Base-by-base conservation (phyloP, 2,329 filamentous ascomycete species). In the Fusarium verrucosum region DNA sequence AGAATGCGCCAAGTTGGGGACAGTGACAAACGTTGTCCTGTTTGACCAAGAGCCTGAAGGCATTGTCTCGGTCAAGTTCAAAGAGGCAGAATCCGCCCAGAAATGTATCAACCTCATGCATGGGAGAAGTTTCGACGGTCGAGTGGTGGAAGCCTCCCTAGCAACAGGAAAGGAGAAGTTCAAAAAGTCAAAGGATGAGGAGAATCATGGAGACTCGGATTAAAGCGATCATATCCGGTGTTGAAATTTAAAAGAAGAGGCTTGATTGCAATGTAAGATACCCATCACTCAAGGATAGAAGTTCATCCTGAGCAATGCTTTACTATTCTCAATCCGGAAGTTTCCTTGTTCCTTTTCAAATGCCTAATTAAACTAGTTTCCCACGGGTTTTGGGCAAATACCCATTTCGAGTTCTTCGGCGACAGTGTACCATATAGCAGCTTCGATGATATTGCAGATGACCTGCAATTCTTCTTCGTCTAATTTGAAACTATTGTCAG, bases 11-110 rank as follows among this genome's bases (percentile, higher is more conserved):
- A 96, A 96, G 78, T 81, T 95, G 14, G 95, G 95, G 4, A 84
- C 89, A 22, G 92, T 98, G 32, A 96, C 93, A 28, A 97, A 96
- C 73, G 92, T 98, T 36, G 89, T 95, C 4, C 81, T 99, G 16
- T 99, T 91, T 75, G 95, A 99, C 75, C 83, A 89, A 65, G 96
- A 99, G 77, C 80, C 86, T 5, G 90, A 92, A 1, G 95, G 95
- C 17, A 85, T 98, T 33, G 90, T 94, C 10, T 94, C 89, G 50
- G 91, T 99, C 63, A 89, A 90, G 70, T 99, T 97, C 79, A 81
- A 83, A 52, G 87, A 90, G 35, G 81, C 85, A 5, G 87, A 90
- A 57, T 85, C 89, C 3, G 94, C 94, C 4, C 81, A 81, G 55
- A 87, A 85, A 10, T 97, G 92, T 74, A 87, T 94, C 36, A 75